A percentile compares a stretch with the other conserved stretches of the same genome.
Evolutionary conservation across 139 green algal species (phyloP).

Genomic region (Chloropicon primus): DNA sequence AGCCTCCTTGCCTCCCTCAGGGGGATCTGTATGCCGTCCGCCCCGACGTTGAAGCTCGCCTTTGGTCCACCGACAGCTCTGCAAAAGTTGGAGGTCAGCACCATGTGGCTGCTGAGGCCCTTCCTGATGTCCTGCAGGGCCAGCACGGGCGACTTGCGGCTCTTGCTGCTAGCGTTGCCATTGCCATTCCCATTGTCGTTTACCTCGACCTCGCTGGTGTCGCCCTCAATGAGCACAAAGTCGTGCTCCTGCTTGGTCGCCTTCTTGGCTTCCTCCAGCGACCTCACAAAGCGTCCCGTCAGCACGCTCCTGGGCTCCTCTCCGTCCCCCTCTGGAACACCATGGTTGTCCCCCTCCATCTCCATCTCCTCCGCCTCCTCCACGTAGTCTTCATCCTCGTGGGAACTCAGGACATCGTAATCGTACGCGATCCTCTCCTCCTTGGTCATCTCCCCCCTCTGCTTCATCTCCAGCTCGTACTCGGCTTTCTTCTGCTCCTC

Average conservation of each 20-base stretch:
- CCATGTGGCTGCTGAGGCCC: not conserved
- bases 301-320: not conserved
- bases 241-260: not conserved
- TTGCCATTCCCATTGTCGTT: not conserved
- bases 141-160: not conserved
- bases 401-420: not conserved
- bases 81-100: not conserved
- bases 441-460: not conserved
- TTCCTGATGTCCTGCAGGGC: not conserved
- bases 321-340: too few relatives aligned
- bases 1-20: not conserved
- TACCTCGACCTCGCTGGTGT: not conserved
- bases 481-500: not conserved
- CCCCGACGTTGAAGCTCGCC: not conserved
- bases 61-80: not conserved
- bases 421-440: too few relatives aligned
- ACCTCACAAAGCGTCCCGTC: not conserved
- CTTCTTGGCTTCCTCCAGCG: not conserved
- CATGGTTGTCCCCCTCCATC: not conserved
- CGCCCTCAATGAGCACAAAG: not conserved
- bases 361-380: not conserved
- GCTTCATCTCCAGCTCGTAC: not conserved
- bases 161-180: too few relatives aligned
- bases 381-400: not conserved
- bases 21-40: slow-evolving; percentile 6